Evolutionary conservation across 169 alveolate genomes (phyloP).

Genomic region (Cryptosporidium sp.): DNA sequence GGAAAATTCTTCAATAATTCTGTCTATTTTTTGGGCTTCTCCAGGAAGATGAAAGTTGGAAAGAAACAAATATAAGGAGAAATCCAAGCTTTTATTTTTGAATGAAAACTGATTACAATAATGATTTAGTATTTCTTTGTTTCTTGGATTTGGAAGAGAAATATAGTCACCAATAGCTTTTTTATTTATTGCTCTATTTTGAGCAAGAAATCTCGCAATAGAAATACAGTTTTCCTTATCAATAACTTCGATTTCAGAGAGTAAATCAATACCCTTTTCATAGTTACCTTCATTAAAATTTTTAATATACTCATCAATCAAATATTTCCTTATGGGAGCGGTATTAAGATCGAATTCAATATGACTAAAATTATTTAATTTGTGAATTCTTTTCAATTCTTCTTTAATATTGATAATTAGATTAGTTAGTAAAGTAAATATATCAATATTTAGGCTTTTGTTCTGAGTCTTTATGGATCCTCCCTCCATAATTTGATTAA

Average conservation of each 20-base stretch:
- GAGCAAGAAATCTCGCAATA: conserved; percentile 83
- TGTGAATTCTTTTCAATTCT: background rate
- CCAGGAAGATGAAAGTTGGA: conserved; percentile 93
- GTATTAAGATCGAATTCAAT: background rate
- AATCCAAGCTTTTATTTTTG: conserved; percentile 82
- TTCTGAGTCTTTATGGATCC: background rate
- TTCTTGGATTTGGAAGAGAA: conserved; percentile 85
- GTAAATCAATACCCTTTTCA: conserved; percentile 20
- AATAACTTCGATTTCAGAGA: conserved; percentile 7
- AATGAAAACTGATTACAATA: conserved; percentile 85
- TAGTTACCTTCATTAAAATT: conserved; percentile 41
- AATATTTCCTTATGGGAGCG: conserved; percentile 1
- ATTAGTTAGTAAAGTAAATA: background rate
- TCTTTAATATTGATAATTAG: background rate
- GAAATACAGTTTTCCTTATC: conserved; percentile 4
- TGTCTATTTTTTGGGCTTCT: conserved; percentile 94
- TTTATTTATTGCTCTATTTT: conserved; percentile 83
- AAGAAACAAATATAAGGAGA: conserved; percentile 87
- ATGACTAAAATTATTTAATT: background rate
- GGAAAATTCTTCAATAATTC: conserved; percentile 92
- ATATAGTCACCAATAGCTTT: conserved; percentile 88
- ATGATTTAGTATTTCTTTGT: conserved; percentile 83
- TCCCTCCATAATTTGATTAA: conserved; percentile 22
- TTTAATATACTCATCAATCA: conserved; percentile 30
- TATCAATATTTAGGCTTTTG: background rate